Evolutionary conservation across 2,329 filamentous ascomycete species (phyloP), one percentile per base, ranked within the genome.

Genomic region (Penicillium glabrum): DNA sequence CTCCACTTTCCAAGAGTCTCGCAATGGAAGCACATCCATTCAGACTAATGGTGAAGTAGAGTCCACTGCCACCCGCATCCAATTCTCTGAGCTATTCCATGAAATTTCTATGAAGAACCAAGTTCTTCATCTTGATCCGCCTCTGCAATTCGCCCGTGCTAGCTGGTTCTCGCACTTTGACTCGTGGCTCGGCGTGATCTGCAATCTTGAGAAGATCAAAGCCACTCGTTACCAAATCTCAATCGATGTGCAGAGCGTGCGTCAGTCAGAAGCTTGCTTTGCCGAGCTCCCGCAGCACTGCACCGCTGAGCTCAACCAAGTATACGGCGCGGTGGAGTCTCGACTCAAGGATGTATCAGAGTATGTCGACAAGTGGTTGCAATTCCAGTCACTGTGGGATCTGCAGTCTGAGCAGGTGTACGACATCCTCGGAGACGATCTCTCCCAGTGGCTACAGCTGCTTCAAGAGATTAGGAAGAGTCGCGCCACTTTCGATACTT

Each of bases 21-120:
- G 69, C n/a, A 64, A 71, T 48, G 64, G 66, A 19, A 63, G 61
- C 14, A 54, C 59, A n/a, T 47, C 47, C 9, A 56, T 67, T 47
- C 57, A 59, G 31, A 53, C 55, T 27, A 57, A 60, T 19, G 64
- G 64, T 35, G 72, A 75, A 26, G 27, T 60, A 1, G 74, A 77
- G 48, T 57, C 61, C 2, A 61, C 62, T 24, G 62, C 63, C 7
- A 75, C 76, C 60, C 69, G 65, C 21, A 75, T 79, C 31, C 68
- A 75, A 46, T 80, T 80, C 59, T 71, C 76, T 6, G 69, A 70
- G 31, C 83, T 96, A 24, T 83, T 95, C 16, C 91, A 97, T 65
- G 95, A 99, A 72, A 89, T 99, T 53, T 95, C 91, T 6, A 99
- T 99, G 91, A 90, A 91, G 31, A 98, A 98, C 67, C 95, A 99